These are phyloP conservation scores for Sarcodon aspratus DNA, from an alignment of 768 basidiomycete species.

Conservation along the genomic window DNA sequence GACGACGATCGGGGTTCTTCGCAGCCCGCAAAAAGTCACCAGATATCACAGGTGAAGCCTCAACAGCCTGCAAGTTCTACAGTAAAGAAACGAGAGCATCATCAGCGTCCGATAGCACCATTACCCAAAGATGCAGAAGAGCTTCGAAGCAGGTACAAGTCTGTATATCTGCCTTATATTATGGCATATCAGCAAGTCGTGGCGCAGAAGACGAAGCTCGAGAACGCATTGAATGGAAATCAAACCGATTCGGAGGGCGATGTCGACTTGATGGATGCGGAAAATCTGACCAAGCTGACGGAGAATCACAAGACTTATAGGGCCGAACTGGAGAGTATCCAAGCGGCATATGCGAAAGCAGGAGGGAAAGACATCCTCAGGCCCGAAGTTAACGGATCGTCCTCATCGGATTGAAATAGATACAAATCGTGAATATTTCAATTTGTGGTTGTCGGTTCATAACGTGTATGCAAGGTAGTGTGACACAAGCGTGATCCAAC, in stretches of 20 bases:
- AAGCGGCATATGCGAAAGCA: conserved; percentile 21
- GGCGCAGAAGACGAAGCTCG: conserved; percentile 38
- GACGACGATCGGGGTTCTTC: conserved; percentile 34
- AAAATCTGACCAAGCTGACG: conserved; percentile 29
- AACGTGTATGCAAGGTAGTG: no score
- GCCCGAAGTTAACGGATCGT: not conserved
- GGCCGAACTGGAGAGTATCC: conserved; percentile 45
- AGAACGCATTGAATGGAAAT: conserved; percentile 34
- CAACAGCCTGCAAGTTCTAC: conserved; percentile 4
- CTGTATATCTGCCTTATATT: conserved; percentile 41
- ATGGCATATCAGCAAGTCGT: conserved; percentile 32
- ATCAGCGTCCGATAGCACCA: conserved; percentile 10
- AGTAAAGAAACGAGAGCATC: conserved; percentile 5
- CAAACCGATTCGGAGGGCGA: conserved; percentile 27
- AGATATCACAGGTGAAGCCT: conserved; percentile 6
- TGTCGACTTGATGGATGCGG: conserved; percentile 35
- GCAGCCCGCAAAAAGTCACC: conserved; percentile 21
- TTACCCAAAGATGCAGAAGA: conserved; percentile 37
- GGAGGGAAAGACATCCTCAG: conserved; percentile 6
- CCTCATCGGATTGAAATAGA: not conserved
- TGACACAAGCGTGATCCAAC: no score
- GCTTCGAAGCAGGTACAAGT: conserved; percentile 42
- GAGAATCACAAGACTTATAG: conserved; percentile 32
- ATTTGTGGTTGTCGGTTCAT: not conserved
- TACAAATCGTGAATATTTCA: no score